Conservation (phyloP, 345 rosid species). For the Murraya koenigii region DNA sequence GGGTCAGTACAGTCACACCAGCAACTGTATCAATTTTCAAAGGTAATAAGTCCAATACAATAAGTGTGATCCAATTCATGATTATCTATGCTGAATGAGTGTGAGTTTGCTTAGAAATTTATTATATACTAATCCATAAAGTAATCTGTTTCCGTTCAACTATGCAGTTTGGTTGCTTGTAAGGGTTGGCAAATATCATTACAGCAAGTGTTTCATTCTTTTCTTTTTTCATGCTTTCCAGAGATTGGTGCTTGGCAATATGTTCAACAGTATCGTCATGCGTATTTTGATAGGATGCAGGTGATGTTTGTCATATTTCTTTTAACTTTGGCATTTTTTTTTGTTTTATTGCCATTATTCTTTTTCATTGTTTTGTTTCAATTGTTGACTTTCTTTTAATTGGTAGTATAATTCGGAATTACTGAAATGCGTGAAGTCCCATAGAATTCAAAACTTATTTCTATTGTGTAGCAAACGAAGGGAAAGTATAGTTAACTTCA, state of each 20-base stretch:
- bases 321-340: no score
- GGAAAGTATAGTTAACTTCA: background rate
- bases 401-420: background rate
- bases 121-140: background rate
- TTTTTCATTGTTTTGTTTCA: background rate
- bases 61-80: background rate
- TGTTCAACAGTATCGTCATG: slow-evolving; percentile 77
- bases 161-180: background rate
- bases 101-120: background rate
- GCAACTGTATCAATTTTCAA: slow-evolving; percentile 72
- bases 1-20: slow-evolving; percentile 96
- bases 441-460: background rate
- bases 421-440: background rate
- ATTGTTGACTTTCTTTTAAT: background rate
- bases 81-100: background rate
- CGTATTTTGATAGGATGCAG: slow-evolving; percentile 96
- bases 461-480: background rate
- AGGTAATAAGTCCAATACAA: slow-evolving; percentile 40
- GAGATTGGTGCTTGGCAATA: slow-evolving; percentile 91
- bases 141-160: background rate
- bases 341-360: no score
- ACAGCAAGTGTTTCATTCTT: background rate
- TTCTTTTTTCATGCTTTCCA: slow-evolving; percentile 29
- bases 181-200: background rate
- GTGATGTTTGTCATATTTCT: slow-evolving; percentile 31